Evolutionary conservation across 2,329 filamentous ascomycete species (phyloP).

Genomic region (Pseudopithomyces chartarum): DNA sequence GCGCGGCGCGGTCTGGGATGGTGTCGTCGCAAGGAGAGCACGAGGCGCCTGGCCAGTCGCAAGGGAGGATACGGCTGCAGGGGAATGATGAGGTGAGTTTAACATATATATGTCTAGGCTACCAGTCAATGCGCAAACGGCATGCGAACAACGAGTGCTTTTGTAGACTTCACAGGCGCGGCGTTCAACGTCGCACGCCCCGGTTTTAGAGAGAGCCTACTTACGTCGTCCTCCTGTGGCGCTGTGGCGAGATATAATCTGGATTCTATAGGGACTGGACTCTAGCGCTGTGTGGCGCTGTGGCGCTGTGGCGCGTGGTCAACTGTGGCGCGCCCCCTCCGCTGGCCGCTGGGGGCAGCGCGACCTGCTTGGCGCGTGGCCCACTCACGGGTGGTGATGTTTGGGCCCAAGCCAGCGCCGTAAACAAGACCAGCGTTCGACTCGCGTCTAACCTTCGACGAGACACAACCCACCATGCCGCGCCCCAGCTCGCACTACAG

Average conservation of each 20-base stretch:
- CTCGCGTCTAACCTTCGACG: slow-evolving; percentile 1
- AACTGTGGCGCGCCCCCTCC: too few relatives aligned
- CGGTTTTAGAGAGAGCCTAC: not conserved
- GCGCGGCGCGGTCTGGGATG: not conserved
- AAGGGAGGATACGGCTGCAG: not conserved
- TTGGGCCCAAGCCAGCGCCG: slow-evolving; percentile 5
- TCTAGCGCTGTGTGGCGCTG: not conserved
- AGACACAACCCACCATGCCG: slow-evolving; percentile 53
- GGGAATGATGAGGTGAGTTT: slow-evolving; percentile 4
- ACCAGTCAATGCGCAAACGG: not conserved
- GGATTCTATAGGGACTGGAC: too few relatives aligned
- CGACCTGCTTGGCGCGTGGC: slow-evolving; percentile 9
- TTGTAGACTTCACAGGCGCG: not conserved
- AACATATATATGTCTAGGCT: not conserved
- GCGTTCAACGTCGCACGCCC: not conserved
- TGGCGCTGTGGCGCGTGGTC: not conserved
- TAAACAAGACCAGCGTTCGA: slow-evolving; percentile 14
- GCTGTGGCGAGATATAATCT: too few relatives aligned
- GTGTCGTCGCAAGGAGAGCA: not conserved
- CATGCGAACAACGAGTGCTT: not conserved
- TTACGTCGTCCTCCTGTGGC: not conserved
- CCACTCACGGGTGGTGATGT: slow-evolving; percentile 6
- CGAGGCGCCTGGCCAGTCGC: not conserved
- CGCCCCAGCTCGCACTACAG: slow-evolving; percentile 56
- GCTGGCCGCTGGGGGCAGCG: not conserved